These are phyloP conservation scores for Candida frijolesensis DNA, from an alignment of 1,139 yeast species.

Conservation along the genomic window DNA sequence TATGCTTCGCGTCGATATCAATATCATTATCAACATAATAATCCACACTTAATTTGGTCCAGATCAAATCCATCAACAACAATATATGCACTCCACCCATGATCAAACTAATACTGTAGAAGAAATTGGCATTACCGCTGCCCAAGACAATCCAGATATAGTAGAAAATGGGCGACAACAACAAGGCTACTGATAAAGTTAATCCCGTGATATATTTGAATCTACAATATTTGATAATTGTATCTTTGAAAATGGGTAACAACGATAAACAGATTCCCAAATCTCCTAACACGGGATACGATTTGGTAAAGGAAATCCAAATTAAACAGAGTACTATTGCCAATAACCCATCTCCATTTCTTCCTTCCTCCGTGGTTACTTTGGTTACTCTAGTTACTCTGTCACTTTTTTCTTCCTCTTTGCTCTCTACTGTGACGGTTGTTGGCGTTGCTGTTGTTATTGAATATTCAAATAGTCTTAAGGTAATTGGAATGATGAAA, in stretches of 20 bases:
- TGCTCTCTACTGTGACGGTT: not conserved
- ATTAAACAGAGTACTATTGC: slow-evolving; percentile 65
- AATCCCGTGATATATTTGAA: slow-evolving; percentile 38
- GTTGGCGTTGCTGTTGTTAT: not conserved
- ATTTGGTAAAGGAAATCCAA: slow-evolving; percentile 71
- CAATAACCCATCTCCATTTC: slow-evolving; percentile 57
- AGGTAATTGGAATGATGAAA: slow-evolving; percentile 72
- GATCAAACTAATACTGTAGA: slow-evolving; percentile 87
- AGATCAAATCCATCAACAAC: slow-evolving; percentile 72
- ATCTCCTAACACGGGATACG: slow-evolving; percentile 91
- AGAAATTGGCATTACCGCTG: slow-evolving; percentile 94
- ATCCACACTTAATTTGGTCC: slow-evolving; percentile 78
- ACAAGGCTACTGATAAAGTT: slow-evolving; percentile 38
- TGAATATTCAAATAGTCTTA: slow-evolving; percentile 53
- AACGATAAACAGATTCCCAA: slow-evolving; percentile 68
- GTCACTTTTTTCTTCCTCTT: not conserved
- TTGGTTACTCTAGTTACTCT: not conserved
- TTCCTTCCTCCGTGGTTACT: slow-evolving; percentile 9
- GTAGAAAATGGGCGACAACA: slow-evolving; percentile 84
- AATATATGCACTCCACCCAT: slow-evolving; percentile 75
- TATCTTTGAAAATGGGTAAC: slow-evolving; percentile 55
- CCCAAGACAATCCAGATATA: slow-evolving; percentile 94
- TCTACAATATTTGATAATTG: slow-evolving; percentile 39
- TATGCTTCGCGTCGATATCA: slow-evolving; percentile 18
- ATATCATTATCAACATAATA: slow-evolving; percentile 53